Percentiles rank a stretch among this genome's conserved stretches.
phyloP scores from a whole-genome alignment of 129 eudicot species.

The Rutidosis leptorrhynchoides region DNA sequence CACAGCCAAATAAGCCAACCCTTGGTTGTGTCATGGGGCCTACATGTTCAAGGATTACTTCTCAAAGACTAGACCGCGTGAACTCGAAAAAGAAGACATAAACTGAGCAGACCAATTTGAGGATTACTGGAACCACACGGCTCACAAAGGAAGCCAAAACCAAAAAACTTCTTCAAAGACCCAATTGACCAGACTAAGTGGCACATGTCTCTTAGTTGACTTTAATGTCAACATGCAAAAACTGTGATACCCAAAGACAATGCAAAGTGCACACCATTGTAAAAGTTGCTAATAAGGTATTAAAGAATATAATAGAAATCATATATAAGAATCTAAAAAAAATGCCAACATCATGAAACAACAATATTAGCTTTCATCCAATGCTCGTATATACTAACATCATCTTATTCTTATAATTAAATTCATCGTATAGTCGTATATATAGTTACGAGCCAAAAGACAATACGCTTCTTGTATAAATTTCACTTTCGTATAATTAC shows the following conservation, averaged over 20 bases:
- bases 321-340: slow-evolving; percentile 29
- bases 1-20: too few relatives aligned
- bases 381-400: slow-evolving; percentile 28
- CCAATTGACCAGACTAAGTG: background rate
- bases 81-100: too few relatives aligned
- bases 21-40: background rate
- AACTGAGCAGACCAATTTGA: background rate
- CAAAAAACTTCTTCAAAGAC: background rate
- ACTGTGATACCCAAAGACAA: background rate
- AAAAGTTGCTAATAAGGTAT: background rate
- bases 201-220: background rate
- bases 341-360: slow-evolving; percentile 32
- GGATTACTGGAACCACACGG: background rate
- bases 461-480: slow-evolving; percentile 37
- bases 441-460: slow-evolving; percentile 44
- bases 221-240: slow-evolving; percentile 5
- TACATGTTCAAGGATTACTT: background rate
- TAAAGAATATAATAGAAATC: slow-evolving; percentile 32
- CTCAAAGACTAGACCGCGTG: too few relatives aligned
- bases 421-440: slow-evolving; percentile 41
- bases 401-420: slow-evolving; percentile 47
- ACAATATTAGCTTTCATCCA: slow-evolving; percentile 27
- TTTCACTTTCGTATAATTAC: slow-evolving; percentile 59
- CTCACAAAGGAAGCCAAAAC: background rate
- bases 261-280: background rate